Conservation (phyloP, 2,329 filamentous ascomycete genomes). For the Talaromyces sp. region DNA sequence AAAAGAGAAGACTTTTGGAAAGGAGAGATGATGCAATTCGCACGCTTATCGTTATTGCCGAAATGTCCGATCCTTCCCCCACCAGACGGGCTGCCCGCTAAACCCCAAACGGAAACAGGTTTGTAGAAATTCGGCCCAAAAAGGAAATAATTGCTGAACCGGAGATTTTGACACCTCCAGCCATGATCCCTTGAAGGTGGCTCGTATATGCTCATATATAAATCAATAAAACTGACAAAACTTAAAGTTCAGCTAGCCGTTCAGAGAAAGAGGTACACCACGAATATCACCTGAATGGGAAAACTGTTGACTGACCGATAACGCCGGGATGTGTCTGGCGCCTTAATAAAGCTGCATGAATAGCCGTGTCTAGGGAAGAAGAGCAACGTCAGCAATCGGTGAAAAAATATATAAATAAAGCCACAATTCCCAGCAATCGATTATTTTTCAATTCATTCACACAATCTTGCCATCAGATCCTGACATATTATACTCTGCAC, state of each 20-base stretch:
- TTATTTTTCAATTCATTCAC: neutral
- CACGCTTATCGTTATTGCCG: conserved; percentile 1
- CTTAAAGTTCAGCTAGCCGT: neutral
- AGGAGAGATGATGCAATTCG: neutral
- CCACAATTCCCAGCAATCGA: neutral
- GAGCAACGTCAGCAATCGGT: too few relatives aligned
- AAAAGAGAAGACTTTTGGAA: neutral
- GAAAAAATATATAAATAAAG: neutral
- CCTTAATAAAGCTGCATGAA: neutral
- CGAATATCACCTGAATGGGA: neutral
- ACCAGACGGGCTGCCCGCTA: neutral
- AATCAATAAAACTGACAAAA: neutral
- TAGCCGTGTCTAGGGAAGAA: neutral
- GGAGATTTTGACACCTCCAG: neutral
- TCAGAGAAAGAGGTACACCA: neutral
- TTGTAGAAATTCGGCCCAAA: conserved; percentile 6
- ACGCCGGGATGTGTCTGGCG: neutral
- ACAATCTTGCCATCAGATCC: neutral
- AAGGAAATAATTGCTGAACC: neutral
- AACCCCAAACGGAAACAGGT: neutral
- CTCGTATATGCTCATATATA: neutral
- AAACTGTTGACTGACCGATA: neutral
- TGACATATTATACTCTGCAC: neutral
- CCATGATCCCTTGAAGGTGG: neutral
- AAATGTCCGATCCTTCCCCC: neutral